Base-by-base conservation (phyloP, 202 grass and related monocot genomes). In the Saccharum hybrid region DNA sequence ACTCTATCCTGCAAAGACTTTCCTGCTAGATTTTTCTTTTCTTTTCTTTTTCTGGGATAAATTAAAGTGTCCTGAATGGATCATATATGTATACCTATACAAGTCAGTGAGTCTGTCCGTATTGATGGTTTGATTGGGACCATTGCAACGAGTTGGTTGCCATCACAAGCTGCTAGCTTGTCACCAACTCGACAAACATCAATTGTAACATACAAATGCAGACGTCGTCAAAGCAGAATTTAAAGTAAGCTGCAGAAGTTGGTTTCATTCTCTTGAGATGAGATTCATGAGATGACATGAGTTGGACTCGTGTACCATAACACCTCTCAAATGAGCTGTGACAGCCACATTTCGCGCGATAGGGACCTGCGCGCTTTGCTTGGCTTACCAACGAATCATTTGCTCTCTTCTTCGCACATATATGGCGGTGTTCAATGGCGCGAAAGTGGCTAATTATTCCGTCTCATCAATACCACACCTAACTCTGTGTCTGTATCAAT, bases 181-280 rank as follows among this genome's bases (percentile, higher is more conserved):
- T 71, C 43, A 54, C 5, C 71, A 80, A 34, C 63, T 63, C 71
- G 9, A 36, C 22, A 21, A 49, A 2, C 71, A 54, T 13, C 8
- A 89, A 85, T 18, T 81, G 82, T 81, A 81, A 52, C 18, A 56
- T 11, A 52, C 30, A 59, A 15, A 48, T 61, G 60, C 12, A 64
- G 33, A 39, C 3, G 36, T 38, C 64, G 57, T 66, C 71, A 71
- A 38, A 46, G 34, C 71, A 12, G 82, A 66, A 89, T 89, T 89
- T 63, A 63, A 16, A 89, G 72, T 49, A 77, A 82, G 83, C 83
- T 82, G 83, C 60, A 57, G 30, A 82, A 86, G 83, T 78, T 89
- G 79, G 83, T 82, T 82, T 66, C 45, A 46, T 60, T 23, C n/a
- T 23, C 11, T 2, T 54, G 4, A 54, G 3, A 52, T 52, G 46